Conservation (phyloP, 1,284 basidiomycete species). For the Vanrija sp. region DNA sequence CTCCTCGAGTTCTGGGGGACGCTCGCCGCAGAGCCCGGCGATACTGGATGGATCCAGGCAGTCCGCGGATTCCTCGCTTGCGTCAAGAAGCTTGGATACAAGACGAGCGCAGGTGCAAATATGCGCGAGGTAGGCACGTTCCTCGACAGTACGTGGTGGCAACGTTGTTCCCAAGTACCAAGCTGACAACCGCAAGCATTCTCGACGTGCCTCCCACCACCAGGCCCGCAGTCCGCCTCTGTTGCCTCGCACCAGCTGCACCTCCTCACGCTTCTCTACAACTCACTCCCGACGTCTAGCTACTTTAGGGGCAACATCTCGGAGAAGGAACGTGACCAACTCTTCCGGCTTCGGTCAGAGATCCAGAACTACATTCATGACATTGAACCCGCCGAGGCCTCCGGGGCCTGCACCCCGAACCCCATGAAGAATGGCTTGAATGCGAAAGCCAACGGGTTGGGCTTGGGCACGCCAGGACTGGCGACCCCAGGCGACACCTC, state of each 20-base stretch:
- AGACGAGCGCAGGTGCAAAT: conserved; percentile 41
- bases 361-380: conserved; percentile 35
- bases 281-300: conserved; percentile 29
- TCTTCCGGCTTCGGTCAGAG: conserved; percentile 43
- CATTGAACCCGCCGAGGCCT: background rate
- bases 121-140: conserved; percentile 40
- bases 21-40: conserved; percentile 38
- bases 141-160: conserved; percentile 33
- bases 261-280: conserved; percentile 40
- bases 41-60: conserved; percentile 33
- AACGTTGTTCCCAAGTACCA: background rate
- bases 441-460: background rate
- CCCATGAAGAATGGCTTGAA: conserved; percentile 4
- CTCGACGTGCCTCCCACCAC: conserved; percentile 25
- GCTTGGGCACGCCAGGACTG: background rate
- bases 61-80: conserved; percentile 33
- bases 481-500: too few species aligned
- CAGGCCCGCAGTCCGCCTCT: conserved; percentile 14
- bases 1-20: conserved; percentile 42
- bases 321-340: conserved; percentile 43
- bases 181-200: conserved; percentile 27
- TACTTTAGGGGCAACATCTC: conserved; percentile 32
- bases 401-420: conserved; percentile 1
- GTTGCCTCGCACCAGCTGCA: conserved; percentile 33
- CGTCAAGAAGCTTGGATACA: conserved; percentile 43